Evolutionary conservation across 1,284 basidiomycete species (phyloP), one percentile per base, ranked within the genome.

Genomic region (Ceratobasidium sp.): DNA sequence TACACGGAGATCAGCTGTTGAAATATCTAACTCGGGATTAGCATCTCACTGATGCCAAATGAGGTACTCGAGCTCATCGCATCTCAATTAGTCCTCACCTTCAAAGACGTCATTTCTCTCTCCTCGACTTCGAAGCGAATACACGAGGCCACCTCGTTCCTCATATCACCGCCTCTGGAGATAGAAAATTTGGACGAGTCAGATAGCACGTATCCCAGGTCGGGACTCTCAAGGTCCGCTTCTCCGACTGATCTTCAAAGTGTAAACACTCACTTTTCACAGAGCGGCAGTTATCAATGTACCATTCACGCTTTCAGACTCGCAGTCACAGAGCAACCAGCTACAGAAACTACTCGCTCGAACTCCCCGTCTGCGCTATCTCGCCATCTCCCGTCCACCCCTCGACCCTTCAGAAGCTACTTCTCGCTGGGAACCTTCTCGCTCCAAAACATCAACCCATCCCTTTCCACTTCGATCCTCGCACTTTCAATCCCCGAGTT

Each of bases 51-150:
- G 17, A 42, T 65, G 27, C 62, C 62, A 2, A 49, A 52, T n/a
- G 62, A 65, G 34, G 62, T 65, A 1, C 47, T 65, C 27, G 62
- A 65, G 50, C 50, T 65, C 34, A 43, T 65, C 13, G 62, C 49
- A 15, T 65, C 62, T 17, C 62, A 65, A 40, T 38, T 53, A 5
- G 38, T 35, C 22, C n/a, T 53, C 13, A 65, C n/a, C 27, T 54
- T 65, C 43, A 38, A 38, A 31, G 62, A 65, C 27, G 62, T 65
- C 31, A 22, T 65, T 12, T 10, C 62, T 17, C 53, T 65, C 45
- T 65, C 62, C 12, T 42, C 38, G 22, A 65, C 62, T 25, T 65
- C 49, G 13, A 47, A 35, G 35, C 52, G 49, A 25, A 31, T 65
- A 42, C 62, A 43, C 50, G 35, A 27, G 3, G 42, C 56, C 27